Conservation (phyloP, 768 basidiomycete species). For the Melanogaster broomeanus region DNA sequence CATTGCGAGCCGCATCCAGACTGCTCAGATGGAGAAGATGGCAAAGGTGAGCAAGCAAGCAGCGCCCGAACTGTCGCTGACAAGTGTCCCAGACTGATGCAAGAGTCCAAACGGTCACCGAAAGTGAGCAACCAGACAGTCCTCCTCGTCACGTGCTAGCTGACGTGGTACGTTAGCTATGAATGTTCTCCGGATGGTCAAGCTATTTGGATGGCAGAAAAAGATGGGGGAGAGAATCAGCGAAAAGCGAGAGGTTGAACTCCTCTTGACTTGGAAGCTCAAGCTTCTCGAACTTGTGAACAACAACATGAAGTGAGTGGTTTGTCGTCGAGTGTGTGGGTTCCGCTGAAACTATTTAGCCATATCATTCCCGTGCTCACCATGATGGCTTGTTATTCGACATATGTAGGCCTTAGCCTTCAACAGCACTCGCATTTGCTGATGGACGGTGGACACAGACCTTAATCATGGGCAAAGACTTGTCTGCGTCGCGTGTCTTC, state of each 20-base stretch:
- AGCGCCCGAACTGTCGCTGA: neutral
- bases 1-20: slow-evolving; percentile 48
- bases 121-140: slow-evolving; percentile 40
- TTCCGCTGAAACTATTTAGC: slow-evolving; percentile 31
- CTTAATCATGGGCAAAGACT: slow-evolving; percentile 10
- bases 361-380: slow-evolving; percentile 60
- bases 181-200: slow-evolving; percentile 65
- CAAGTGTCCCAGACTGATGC: slow-evolving; percentile 47
- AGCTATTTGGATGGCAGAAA: slow-evolving; percentile 70
- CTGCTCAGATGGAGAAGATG: slow-evolving; percentile 51
- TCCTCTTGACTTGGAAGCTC: slow-evolving; percentile 52
- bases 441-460: slow-evolving; percentile 6
- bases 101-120: slow-evolving; percentile 60
- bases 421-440: too few species aligned
- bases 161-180: slow-evolving; percentile 38
- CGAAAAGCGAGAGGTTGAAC: slow-evolving; percentile 61
- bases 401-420: slow-evolving; percentile 45
- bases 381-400: slow-evolving; percentile 65
- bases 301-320: slow-evolving; percentile 30
- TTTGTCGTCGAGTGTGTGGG: neutral
- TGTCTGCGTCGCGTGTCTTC: slow-evolving; percentile 38
- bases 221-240: slow-evolving; percentile 53
- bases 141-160: neutral
- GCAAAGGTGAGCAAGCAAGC: slow-evolving; percentile 33
- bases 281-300: slow-evolving; percentile 50